Base-by-base conservation (phyloP, 208 protist species). In the Acanthamoeba royreba region DNA sequence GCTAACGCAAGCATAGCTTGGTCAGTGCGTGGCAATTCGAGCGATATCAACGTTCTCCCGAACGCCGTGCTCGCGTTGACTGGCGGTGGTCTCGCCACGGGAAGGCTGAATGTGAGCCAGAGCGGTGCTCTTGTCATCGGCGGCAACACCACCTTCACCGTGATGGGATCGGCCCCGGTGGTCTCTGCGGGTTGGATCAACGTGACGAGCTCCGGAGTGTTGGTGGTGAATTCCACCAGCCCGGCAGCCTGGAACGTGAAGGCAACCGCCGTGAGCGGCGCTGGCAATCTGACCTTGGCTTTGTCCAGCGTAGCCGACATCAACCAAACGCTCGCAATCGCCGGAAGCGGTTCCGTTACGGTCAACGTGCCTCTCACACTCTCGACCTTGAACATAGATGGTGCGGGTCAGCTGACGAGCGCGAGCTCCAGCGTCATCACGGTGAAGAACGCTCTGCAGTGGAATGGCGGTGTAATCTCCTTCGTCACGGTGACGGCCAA, bases 261-360 rank as follows among this genome's bases (percentile, higher is more conserved):
- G 28, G 15, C 52, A 42, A 31, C 85, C 55, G 47, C n/a, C 28
- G 85, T 91, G 38, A 72, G 85, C 40, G 61, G 55, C n/a, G n/a
- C n/a, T n/a, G 52, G 52, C 43, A 91, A 91, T 40, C 85, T 91
- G 31, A 91, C 85, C 28, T 9, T 91, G n/a, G 61, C 22, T 17
- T 22, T 42, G 40, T 35, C 47, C 55, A 91, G 40, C 52, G 40
- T 63, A 28, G 22, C n/a, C 61, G 85, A 72, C 52, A 7, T n/a
- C 52, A 47, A 91, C 85, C 85, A 91, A 40, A 72, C 38, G 53
- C 52, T 91, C 22, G 1, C 38, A 13, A 38, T 72, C 15, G 28
- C 85, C 17, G 85, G 85, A 11, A n/a, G n/a, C n/a, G 85, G 85
- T 13, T 11, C 72, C 15, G 38, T 28, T 17, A 55, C 63, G 35